Evolutionary conservation across 345 rosid species (phyloP).

Genomic region (Salix viminalis): DNA sequence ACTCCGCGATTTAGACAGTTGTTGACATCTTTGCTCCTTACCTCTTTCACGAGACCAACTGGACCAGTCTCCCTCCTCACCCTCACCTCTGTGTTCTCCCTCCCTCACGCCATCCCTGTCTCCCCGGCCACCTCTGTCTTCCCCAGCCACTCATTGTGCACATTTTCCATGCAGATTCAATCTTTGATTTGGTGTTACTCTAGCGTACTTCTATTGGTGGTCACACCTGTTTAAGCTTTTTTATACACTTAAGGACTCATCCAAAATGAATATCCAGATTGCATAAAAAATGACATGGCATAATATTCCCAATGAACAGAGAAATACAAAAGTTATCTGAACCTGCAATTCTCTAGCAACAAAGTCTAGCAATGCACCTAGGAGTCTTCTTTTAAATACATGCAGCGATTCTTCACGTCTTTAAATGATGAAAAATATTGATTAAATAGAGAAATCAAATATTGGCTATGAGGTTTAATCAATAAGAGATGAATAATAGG

Average conservation of each 20-base stretch:
- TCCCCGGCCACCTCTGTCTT: too few relatives aligned
- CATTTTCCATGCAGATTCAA: background rate
- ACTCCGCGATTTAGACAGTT: accelerated
- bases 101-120: too few relatives aligned
- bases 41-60: too few relatives aligned
- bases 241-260: background rate
- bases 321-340: constrained; percentile 51
- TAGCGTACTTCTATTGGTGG: background rate
- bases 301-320: background rate
- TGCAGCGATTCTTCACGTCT: constrained; percentile 98
- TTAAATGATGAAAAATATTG: constrained; percentile 28
- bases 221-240: background rate
- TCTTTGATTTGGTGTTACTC: background rate
- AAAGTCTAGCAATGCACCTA: constrained; percentile 91
- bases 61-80: too few relatives aligned
- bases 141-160: background rate
- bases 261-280: constrained; percentile 3
- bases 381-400: constrained; percentile 87
- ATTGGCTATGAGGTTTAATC: background rate
- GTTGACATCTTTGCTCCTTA: too few relatives aligned
- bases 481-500: too few relatives aligned
- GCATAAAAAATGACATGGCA: background rate
- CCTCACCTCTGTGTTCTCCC: too few relatives aligned
- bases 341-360: constrained; percentile 95
- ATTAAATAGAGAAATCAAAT: constrained; percentile 15